Base-by-base conservation (phyloP, 768 basidiomycete species). In the Mycena floridula region DNA sequence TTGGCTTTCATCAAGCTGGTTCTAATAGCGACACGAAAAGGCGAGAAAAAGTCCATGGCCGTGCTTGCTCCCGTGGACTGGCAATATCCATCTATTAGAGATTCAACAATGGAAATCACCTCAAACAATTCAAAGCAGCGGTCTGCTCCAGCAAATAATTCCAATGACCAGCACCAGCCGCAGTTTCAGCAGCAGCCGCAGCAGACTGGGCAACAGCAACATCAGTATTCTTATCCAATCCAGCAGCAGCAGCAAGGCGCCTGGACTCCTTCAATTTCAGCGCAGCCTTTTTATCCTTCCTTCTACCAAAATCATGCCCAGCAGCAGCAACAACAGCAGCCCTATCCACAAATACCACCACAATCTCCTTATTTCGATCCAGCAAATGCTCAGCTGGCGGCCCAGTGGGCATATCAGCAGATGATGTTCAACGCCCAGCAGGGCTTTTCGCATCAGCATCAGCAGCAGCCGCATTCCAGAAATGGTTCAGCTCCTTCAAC, bases 331-430 rank as follows among this genome's bases (percentile, higher is more conserved):
- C 70, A 70, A 42, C 72, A 71, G 50, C 75, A 72, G 54, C 64
- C 73, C 42, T 80, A 76, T 61, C 71, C 72, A 30, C 72, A 67
- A 55, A 60, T 72, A 53, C 74, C 69, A 37, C 59, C 64, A 13
- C 82, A 76, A 53, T 62, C 69, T 51, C 73, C 74, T n/a, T 88
- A 78, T 60, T 88, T 81, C 55, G 85, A 89, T 62, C 85, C 83
- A 12, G 64, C 77, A 9, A 81, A 83, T 51, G 84, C 84, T 42
- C 85, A 84, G 51, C 77, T 88, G 45, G 79, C n/a, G n/a, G 82
- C 86, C 3, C 85, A 87, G 61, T 91, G 89, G 88, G 85, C 88
- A 27, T 91, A 91, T 66, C 88, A 89, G 64, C 88, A 90, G 57
- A 89, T 90, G 88, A 81, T 91, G 81, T 85, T 79, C 67, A 81